Conservation (phyloP, 257 asterid species). For the Primulina eburnea region DNA sequence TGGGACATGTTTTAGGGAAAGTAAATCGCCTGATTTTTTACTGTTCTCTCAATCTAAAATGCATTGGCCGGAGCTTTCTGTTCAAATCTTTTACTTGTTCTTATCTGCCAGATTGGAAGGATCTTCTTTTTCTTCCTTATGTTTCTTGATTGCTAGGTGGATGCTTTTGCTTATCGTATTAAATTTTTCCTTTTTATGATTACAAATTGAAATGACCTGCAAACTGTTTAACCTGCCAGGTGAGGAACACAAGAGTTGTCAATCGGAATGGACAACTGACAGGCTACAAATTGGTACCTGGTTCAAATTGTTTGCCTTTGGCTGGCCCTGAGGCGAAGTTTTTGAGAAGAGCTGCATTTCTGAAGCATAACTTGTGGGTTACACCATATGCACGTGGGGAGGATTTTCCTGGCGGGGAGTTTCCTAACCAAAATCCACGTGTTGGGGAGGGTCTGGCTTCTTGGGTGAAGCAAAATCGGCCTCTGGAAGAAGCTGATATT, state of each 20-base stretch:
- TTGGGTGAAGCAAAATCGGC: slow-evolving; percentile 83
- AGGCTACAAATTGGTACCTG: slow-evolving; percentile 90
- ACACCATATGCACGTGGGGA: slow-evolving; percentile 84
- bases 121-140: too few relatives aligned
- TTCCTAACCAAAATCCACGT: slow-evolving; percentile 98
- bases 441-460: slow-evolving; percentile 93
- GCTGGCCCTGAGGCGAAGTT: slow-evolving; percentile 95
- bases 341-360: slow-evolving; percentile 86
- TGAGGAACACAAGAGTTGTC: slow-evolving; percentile 85
- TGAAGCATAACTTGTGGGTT: slow-evolving; percentile 96
- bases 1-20: neutral
- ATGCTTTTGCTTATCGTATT: too few relatives aligned
- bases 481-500: slow-evolving; percentile 79
- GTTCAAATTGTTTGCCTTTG: slow-evolving; percentile 83
- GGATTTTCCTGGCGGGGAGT: slow-evolving; percentile 97
- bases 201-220: neutral
- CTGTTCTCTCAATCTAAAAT: too few relatives aligned
- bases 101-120: neutral
- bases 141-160: neutral
- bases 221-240: slow-evolving; percentile 31
- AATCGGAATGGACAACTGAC: slow-evolving; percentile 88
- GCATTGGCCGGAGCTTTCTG: neutral
- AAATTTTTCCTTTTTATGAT: too few relatives aligned
- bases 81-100: neutral
- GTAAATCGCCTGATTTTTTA: too few relatives aligned